Percentiles rank a stretch among this genome's conserved stretches.
phyloP scores from a whole-genome alignment of 129 eudicot genomes.

The Arctium minus region DNA sequence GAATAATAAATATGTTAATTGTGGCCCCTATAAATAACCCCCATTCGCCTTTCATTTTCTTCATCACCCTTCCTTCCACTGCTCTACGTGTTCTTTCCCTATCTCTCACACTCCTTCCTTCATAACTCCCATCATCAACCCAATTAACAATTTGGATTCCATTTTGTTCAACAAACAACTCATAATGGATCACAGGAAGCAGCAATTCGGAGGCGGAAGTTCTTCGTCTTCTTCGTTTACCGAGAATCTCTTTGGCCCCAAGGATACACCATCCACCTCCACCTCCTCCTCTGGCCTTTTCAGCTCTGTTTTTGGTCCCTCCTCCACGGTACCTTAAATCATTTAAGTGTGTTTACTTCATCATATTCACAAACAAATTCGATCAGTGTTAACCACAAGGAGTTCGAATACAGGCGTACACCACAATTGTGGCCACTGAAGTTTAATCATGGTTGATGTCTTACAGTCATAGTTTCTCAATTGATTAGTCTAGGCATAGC shows the following conservation, averaged over 20 bases:
- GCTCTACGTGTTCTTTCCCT: constrained; percentile 2
- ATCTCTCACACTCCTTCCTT: neutral
- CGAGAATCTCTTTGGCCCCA: constrained; percentile 80
- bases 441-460: too few relatives aligned
- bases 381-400: too few relatives aligned
- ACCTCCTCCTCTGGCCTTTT: constrained; percentile 51
- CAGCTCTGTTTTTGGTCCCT: constrained; percentile 72
- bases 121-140: neutral
- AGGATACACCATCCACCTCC: constrained; percentile 44
- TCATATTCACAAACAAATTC: neutral
- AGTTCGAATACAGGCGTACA: too few relatives aligned
- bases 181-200: constrained; percentile 61
- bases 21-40: constrained; percentile 34
- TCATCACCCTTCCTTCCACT: constrained; percentile 15
- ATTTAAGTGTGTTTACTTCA: neutral
- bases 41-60: constrained; percentile 25
- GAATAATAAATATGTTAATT: constrained; percentile 4
- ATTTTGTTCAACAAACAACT: too few relatives aligned
- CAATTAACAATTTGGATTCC: neutral
- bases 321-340: constrained; percentile 45
- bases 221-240: constrained; percentile 56
- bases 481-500: too few relatives aligned
- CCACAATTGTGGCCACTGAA: too few relatives aligned
- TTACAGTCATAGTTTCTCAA: too few relatives aligned
- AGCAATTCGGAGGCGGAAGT: constrained; percentile 13